Evolutionary conservation across 495 filamentous ascomycete genomes (phyloP).

Genomic region (Glarea lozoyensis): DNA sequence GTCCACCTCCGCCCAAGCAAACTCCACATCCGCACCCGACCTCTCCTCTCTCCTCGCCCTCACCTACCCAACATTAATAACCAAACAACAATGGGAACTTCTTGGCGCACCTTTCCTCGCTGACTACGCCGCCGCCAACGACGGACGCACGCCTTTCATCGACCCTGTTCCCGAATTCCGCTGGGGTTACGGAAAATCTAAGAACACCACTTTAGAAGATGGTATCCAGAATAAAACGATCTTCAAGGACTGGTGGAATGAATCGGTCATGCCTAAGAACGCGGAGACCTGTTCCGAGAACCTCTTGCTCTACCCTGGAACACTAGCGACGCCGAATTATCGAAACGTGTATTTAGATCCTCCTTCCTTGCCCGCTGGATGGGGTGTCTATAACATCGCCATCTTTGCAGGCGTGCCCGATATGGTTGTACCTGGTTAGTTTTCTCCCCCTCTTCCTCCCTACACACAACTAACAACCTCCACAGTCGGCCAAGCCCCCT

Average conservation of each 20-base stretch:
- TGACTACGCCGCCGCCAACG: constrained; percentile 39
- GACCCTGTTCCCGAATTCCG: constrained; percentile 43
- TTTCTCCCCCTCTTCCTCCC: background rate
- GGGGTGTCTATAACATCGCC: constrained; percentile 30
- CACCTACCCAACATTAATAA: constrained; percentile 44
- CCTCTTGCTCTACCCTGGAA: constrained; percentile 26
- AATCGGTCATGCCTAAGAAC: constrained; percentile 31
- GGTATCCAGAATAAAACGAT: constrained; percentile 34
- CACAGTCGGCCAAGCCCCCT: constrained; percentile 37
- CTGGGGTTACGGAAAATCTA: constrained; percentile 38
- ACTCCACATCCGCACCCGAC: constrained; percentile 28
- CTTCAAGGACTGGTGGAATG: constrained; percentile 46
- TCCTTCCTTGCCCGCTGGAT: constrained; percentile 31
- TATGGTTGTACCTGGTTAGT: constrained; percentile 34
- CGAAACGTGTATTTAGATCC: constrained; percentile 19
- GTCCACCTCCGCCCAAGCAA: constrained; percentile 30
- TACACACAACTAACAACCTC: background rate
- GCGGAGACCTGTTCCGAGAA: constrained; percentile 23
- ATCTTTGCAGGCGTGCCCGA: constrained; percentile 42
- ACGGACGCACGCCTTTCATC: constrained; percentile 41
- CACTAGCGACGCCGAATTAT: constrained; percentile 23
- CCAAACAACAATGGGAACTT: constrained; percentile 40
- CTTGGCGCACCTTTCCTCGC: constrained; percentile 40
- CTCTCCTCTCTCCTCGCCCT: constrained; percentile 26
- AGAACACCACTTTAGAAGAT: constrained; percentile 21